Conservation (phyloP, 2,329 filamentous ascomycete species). For the Graphilbum sp. region DNA sequence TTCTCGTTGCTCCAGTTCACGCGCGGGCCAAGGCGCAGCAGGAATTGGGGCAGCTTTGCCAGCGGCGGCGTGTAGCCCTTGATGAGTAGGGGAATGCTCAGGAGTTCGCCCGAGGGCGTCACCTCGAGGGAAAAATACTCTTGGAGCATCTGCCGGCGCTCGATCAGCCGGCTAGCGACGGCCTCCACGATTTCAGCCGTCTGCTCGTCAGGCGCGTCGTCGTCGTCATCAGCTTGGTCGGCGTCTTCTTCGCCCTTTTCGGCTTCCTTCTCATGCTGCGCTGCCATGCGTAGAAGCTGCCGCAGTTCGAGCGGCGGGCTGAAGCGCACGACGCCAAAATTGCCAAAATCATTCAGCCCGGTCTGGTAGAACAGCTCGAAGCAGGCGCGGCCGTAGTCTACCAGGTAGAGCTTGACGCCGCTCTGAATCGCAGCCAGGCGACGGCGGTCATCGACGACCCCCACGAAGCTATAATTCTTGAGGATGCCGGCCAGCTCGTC, state of each 20-base stretch:
- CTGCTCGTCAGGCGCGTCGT: constrained; percentile 24
- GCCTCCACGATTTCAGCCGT: constrained; percentile 39
- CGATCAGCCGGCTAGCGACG: constrained; percentile 53
- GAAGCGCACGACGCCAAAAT: constrained; percentile 76
- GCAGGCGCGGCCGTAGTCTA: constrained; percentile 80
- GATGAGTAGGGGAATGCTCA: constrained; percentile 66
- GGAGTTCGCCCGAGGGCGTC: constrained; percentile 57
- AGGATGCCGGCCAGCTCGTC: constrained; percentile 76
- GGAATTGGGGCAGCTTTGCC: constrained; percentile 74
- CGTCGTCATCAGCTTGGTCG: constrained; percentile 40
- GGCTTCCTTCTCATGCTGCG: constrained; percentile 45
- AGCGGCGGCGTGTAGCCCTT: constrained; percentile 80
- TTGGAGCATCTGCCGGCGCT: constrained; percentile 66
- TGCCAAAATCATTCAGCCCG: constrained; percentile 86
- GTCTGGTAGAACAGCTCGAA: constrained; percentile 94
- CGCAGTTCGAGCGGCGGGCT: constrained; percentile 56
- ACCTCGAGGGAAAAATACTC: constrained; percentile 90
- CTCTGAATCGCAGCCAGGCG: constrained; percentile 87
- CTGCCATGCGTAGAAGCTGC: constrained; percentile 57
- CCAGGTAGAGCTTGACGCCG: constrained; percentile 77
- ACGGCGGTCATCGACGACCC: constrained; percentile 72
- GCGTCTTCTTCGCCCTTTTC: constrained; percentile 11
- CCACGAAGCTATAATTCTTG: constrained; percentile 79
- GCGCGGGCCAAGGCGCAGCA: constrained; percentile 73
- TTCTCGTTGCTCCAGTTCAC: constrained; percentile 80